Base-by-base conservation (phyloP, 129 eudicot species). In the Helichrysum umbraculigerum region DNA sequence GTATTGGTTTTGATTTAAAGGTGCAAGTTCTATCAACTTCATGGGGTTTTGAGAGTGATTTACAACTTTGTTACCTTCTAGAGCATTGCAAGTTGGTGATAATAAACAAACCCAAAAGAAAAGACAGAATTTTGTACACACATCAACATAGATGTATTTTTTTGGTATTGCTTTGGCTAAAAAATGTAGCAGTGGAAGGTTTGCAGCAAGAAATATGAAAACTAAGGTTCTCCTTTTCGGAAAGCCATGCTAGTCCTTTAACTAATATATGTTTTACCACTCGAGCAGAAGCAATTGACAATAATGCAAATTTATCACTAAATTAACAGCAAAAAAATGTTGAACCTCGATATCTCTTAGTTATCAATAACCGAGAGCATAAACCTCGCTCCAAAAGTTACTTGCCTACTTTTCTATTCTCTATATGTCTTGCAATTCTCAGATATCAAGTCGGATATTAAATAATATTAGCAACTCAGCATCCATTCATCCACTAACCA, bases 81-180 rank as follows among this genome's bases (percentile, higher is more conserved):
- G 7, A 74, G 14, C 61, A 25, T 41, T 62, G 58, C 47, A 10
- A 61, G 22, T 28, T 39, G 30, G 71, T 60, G 8, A 74, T 59
- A 16, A 60, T 22, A 37, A 59, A 41, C 69, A 74, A 70, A 69
- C 60, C 75, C 30, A 61, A 61, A 21, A 62, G n/a, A 16, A 57
- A 63, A 75, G 62, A 75, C 20, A 44, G 56, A 34, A 32, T 14
- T 65, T 19, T 64, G 61, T 75, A 63, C 62, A 75, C 79, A n/a
- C 73, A 51, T 0, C 6, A 21, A 44, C 33, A 51, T 33, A 14
- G 16, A 76, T 3, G 28, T 66, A 29, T 50, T 29, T 29, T 76
- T 34, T 76, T 32, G 80, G 56, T 76, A 20, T 66, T 62, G 20
- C 34, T 50, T 65, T 21, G 66, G 22, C 71, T 63, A 4, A n/a